Evolutionary conservation across 2,329 filamentous ascomycete genomes (phyloP).

Genomic region (Boeremia exigua): DNA sequence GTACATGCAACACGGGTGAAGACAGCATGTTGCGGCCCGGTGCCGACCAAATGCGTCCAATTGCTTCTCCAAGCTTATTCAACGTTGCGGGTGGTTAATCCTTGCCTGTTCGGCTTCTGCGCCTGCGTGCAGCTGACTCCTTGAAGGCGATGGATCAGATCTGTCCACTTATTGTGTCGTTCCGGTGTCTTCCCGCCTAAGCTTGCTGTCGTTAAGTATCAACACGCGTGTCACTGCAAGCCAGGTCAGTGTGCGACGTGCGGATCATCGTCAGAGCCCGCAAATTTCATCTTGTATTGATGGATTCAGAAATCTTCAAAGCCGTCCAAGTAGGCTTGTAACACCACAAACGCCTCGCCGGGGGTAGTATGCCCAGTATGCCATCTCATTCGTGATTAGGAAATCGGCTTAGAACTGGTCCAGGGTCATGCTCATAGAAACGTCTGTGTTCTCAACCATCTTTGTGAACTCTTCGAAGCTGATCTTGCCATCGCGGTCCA

Average conservation of each 20-base stretch:
- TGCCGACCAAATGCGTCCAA: too few relatives aligned
- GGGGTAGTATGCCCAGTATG: conserved; percentile 24
- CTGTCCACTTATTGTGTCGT: too few relatives aligned
- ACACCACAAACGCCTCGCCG: conserved; percentile 46
- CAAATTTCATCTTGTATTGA: conserved; percentile 28
- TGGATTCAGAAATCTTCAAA: conserved; percentile 35
- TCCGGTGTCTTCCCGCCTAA: too few relatives aligned
- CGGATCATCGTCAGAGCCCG: background rate
- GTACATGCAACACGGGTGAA: too few relatives aligned
- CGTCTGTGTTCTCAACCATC: conserved; percentile 95
- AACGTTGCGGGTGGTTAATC: too few relatives aligned
- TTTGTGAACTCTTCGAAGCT: conserved; percentile 98
- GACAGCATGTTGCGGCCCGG: too few relatives aligned
- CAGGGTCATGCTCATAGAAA: conserved; percentile 72
- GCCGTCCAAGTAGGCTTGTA: conserved; percentile 23
- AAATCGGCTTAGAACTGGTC: conserved; percentile 54
- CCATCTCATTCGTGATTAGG: conserved; percentile 14
- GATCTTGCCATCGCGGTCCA: conserved; percentile 95
- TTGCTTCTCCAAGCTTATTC: too few relatives aligned
- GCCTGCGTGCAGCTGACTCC: too few relatives aligned
- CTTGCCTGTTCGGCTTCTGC: too few relatives aligned
- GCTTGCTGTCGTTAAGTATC: background rate
- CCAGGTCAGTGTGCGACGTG: background rate
- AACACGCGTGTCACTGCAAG: background rate
- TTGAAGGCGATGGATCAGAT: too few relatives aligned